A percentile compares a stretch with the other conserved stretches of the same genome.
phyloP scores from a whole-genome alignment of 2,329 filamentous ascomycete species.

The Calycina marina region DNA sequence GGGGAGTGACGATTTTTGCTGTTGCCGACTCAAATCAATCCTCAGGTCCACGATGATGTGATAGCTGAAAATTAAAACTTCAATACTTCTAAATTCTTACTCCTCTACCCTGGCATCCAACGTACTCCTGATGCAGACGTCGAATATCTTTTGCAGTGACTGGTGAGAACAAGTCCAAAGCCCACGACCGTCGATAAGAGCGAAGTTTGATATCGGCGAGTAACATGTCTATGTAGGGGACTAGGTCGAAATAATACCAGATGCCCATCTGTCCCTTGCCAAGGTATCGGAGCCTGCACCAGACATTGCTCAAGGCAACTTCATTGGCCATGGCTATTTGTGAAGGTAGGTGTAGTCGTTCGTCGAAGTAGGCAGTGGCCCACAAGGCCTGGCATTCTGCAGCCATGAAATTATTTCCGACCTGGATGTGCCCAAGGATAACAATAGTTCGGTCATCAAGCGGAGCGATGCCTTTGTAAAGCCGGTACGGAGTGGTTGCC shows the following conservation, averaged over 20 bases:
- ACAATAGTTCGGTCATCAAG: slow-evolving; percentile 17
- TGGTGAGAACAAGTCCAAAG: background rate
- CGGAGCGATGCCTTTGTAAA: slow-evolving; percentile 17
- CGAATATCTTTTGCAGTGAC: no score
- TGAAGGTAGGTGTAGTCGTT: slow-evolving; percentile 12
- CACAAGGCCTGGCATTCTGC: slow-evolving; percentile 19
- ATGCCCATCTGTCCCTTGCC: slow-evolving; percentile 16
- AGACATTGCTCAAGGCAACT: slow-evolving; percentile 15
- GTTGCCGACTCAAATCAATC: no score
- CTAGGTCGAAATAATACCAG: slow-evolving; percentile 17
- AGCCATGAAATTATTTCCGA: slow-evolving; percentile 14
- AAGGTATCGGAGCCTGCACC: slow-evolving; percentile 18
- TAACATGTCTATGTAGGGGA: slow-evolving; percentile 18
- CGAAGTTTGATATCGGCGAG: slow-evolving; percentile 17
- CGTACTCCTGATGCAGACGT: no score
- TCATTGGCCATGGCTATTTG: slow-evolving; percentile 12
- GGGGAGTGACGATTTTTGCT: no score
- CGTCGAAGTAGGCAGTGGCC: slow-evolving; percentile 17
- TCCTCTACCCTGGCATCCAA: no score
- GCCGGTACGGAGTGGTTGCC: slow-evolving; percentile 13
- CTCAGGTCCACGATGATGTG: no score
- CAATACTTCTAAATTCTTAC: no score
- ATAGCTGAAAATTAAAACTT: no score
- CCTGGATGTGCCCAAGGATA: slow-evolving; percentile 16
- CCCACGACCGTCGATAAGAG: slow-evolving; percentile 18